A percentile compares a stretch with the other conserved stretches of the same genome.
phyloP scores from a whole-genome alignment of 305 asterid genomes.

The Fraxinus baroniana region DNA sequence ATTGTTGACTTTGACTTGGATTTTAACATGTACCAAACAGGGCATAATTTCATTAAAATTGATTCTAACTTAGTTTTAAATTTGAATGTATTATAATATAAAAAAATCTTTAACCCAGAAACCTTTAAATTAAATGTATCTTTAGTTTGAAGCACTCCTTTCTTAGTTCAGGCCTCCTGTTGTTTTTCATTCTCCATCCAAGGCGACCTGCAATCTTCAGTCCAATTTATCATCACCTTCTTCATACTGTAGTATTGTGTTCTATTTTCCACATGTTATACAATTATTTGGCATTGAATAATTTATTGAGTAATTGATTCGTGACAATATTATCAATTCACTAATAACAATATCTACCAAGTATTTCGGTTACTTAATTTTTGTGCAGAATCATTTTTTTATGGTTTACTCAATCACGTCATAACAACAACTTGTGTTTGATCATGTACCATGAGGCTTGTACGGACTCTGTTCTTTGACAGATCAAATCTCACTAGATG shows the following conservation, averaged over 20 bases:
- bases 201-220: not conserved
- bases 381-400: not conserved
- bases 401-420: not conserved
- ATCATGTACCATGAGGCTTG: not conserved
- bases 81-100: not conserved
- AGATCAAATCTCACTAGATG: conserved; percentile 37
- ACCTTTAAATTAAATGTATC: not conserved
- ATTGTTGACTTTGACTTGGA: no score
- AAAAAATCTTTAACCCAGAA: not conserved
- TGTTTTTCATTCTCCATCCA: not conserved
- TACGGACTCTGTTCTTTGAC: conserved; percentile 29
- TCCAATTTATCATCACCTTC: not conserved
- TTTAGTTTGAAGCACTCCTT: not conserved
- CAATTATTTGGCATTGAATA: not conserved
- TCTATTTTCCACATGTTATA: not conserved
- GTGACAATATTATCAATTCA: not conserved
- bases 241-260: not conserved
- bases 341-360: not conserved
- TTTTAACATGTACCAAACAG: no score
- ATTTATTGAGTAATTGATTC: not conserved
- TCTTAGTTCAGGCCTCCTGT: not conserved
- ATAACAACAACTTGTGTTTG: not conserved
- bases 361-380: not conserved
- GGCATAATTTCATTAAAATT: no score
- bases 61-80: not conserved